Conservation (phyloP, 352 stramenopile genomes). For the Globisporangium paroecandrum region DNA sequence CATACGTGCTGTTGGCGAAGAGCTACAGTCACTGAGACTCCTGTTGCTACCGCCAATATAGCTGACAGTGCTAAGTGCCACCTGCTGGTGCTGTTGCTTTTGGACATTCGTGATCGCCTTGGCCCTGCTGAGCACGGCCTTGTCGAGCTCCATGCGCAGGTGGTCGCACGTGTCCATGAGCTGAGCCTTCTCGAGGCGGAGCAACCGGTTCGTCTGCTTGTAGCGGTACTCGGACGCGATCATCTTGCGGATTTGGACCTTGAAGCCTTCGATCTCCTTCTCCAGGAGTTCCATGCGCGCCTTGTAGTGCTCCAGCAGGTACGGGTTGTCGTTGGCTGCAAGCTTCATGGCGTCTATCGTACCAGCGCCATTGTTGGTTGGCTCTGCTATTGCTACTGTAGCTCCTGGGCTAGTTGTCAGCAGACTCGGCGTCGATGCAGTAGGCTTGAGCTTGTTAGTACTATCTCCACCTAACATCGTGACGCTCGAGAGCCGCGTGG, state of each 20-base stretch:
- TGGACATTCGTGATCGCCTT: constrained; percentile 27
- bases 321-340: constrained; percentile 52
- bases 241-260: constrained; percentile 76
- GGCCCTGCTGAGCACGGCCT: constrained; percentile 29
- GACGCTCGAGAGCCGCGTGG: constrained; percentile 1
- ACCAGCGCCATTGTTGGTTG: constrained; percentile 1
- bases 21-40: background rate
- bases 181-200: constrained; percentile 42
- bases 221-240: constrained; percentile 72
- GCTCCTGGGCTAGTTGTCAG: background rate
- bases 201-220: constrained; percentile 64
- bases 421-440: constrained; percentile 5
- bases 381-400: background rate
- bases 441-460: constrained; percentile 7
- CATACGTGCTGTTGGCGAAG: background rate
- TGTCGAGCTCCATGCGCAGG: constrained; percentile 45
- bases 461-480: background rate
- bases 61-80: background rate
- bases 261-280: constrained; percentile 52
- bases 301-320: constrained; percentile 62
- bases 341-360: background rate
- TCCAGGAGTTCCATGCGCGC: constrained; percentile 48
- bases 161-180: constrained; percentile 47
- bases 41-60: background rate
- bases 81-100: constrained; percentile 14